phyloP scores from a whole-genome alignment of 2,329 filamentous ascomycete genomes.

The Fusarium avenaceum region DNA sequence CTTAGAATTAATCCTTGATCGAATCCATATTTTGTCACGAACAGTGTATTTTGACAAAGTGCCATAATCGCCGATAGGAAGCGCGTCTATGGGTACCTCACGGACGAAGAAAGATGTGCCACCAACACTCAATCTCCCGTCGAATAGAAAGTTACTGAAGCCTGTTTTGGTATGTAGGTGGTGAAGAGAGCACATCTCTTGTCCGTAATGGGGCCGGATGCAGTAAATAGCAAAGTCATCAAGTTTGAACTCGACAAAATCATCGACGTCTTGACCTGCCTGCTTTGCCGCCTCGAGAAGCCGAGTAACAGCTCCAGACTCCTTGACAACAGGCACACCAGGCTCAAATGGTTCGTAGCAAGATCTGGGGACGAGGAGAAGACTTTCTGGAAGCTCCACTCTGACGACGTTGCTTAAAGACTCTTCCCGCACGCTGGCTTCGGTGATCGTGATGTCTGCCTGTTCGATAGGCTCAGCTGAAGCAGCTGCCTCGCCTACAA shows the following conservation, averaged over 20 bases:
- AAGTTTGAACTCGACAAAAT: conserved; percentile 65
- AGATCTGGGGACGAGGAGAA: conserved; percentile 49
- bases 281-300: conserved; percentile 25
- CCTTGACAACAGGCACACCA: conserved; percentile 42
- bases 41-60: conserved; percentile 60
- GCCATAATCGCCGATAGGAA: conserved; percentile 78
- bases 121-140: conserved; percentile 69
- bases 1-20: conserved; percentile 62
- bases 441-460: not conserved
- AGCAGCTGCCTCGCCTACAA: not conserved
- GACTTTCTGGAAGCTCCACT: conserved; percentile 49
- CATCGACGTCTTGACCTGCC: conserved; percentile 37
- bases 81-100: conserved; percentile 66
- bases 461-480: conserved; percentile 12
- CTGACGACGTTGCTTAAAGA: conserved; percentile 21
- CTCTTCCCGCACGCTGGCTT: not conserved
- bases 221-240: conserved; percentile 72
- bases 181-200: conserved; percentile 69
- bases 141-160: conserved; percentile 64
- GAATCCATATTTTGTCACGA: conserved; percentile 72
- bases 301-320: conserved; percentile 37
- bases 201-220: conserved; percentile 51
- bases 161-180: conserved; percentile 59
- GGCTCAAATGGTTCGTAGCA: conserved; percentile 53
- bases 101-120: conserved; percentile 64